Evolutionary conservation across 257 asterid genomes (phyloP).

Genomic region (Solanum peruvianum): DNA sequence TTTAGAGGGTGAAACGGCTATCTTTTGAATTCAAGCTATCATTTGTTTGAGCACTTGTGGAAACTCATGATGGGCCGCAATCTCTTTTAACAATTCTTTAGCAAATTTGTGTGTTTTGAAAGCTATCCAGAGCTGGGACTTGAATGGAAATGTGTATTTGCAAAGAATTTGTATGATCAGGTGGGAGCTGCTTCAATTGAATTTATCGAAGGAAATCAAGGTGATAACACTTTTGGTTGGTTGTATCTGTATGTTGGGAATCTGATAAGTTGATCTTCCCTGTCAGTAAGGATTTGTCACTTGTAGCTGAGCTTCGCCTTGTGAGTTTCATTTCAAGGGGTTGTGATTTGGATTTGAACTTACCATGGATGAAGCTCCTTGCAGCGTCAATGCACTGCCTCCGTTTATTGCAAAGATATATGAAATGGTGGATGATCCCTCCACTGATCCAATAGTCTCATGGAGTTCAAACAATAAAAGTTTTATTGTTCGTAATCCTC

Average conservation of each 20-base stretch:
- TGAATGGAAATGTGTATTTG: background rate
- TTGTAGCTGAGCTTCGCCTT: background rate
- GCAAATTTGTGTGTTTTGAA: background rate
- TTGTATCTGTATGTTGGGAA: background rate
- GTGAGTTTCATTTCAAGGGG: background rate
- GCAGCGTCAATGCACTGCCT: conserved; percentile 50
- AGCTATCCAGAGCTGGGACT: background rate
- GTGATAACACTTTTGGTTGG: background rate
- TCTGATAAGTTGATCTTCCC: background rate
- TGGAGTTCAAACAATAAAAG: conserved; percentile 66
- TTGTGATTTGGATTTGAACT: background rate
- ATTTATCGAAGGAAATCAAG: background rate
- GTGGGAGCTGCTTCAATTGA: background rate
- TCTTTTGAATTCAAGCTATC: background rate
- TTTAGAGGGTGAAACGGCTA: background rate
- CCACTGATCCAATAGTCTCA: conserved; percentile 51
- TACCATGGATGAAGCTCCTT: conserved; percentile 65
- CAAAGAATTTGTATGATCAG: background rate
- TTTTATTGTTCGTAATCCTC: conserved; percentile 74
- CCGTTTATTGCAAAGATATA: conserved; percentile 82
- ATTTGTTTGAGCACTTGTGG: background rate
- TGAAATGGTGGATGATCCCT: conserved; percentile 86
- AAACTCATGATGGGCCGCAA: background rate
- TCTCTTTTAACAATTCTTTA: background rate
- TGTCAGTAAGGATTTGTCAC: background rate